These are phyloP conservation scores for Dovyalis caffra DNA, from an alignment of 345 rosid species.

Conservation along the genomic window DNA sequence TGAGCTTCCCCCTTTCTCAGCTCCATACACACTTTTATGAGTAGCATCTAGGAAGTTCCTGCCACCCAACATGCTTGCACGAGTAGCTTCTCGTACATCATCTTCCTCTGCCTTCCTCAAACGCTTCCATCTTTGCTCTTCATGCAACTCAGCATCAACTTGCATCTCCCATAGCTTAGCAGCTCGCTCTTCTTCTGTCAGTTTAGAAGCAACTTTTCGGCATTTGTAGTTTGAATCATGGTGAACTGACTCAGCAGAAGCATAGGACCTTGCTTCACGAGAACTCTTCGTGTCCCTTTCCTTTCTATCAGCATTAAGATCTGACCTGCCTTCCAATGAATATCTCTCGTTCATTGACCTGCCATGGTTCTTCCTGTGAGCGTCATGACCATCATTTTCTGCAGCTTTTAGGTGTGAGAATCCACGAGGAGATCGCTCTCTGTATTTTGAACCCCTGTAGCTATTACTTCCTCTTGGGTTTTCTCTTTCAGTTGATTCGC, in stretches of 20 bases:
- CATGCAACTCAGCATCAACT: conserved; percentile 81
- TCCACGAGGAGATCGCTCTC: conserved; percentile 30
- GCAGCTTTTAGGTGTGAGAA: conserved; percentile 24
- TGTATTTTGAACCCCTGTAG: conserved; percentile 28
- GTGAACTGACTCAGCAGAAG: conserved; percentile 12
- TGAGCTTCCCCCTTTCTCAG: conserved; percentile 87
- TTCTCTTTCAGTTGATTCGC: conserved; percentile 43
- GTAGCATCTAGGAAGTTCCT: conserved; percentile 84
- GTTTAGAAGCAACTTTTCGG: conserved; percentile 44
- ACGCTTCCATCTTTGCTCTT: conserved; percentile 92
- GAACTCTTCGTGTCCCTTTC: conserved; percentile 6
- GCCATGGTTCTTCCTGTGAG: conserved; percentile 33
- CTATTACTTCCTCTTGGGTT: conserved; percentile 26
- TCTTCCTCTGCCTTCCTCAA: conserved; percentile 78
- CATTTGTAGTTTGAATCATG: conserved; percentile 41
- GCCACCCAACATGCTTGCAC: conserved; percentile 40
- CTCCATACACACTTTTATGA: conserved; percentile 76
- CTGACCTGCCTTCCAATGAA: conserved; percentile 28
- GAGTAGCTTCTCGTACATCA: conserved; percentile 62
- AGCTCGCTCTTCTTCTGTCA: conserved; percentile 84
- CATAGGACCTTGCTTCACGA: conserved; percentile 10
- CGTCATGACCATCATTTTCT: conserved; percentile 28
- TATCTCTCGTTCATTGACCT: conserved; percentile 32
- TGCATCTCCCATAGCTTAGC: conserved; percentile 81
- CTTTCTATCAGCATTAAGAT: conserved; percentile 19